Conservation (phyloP, 352 stramenopile genomes). For the Lagenidium giganteum region DNA sequence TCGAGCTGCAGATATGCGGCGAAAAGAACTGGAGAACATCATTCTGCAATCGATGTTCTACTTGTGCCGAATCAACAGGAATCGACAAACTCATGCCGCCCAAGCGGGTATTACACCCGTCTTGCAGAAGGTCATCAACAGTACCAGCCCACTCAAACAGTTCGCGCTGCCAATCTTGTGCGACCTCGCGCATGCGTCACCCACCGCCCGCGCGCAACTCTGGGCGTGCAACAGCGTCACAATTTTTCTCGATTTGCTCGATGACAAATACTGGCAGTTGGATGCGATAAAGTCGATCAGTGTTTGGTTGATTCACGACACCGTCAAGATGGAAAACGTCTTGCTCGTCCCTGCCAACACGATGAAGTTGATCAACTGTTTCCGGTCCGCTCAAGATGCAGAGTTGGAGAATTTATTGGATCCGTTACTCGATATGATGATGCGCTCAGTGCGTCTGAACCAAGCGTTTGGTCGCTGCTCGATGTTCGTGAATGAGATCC, state of each 20-base stretch:
- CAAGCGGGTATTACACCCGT: slow-evolving; percentile 88
- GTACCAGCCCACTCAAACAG: slow-evolving; percentile 86
- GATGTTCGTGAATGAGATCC: slow-evolving; percentile 84
- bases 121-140: slow-evolving; percentile 82
- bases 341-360: slow-evolving; percentile 59
- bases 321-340: slow-evolving; percentile 79
- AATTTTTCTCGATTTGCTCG: slow-evolving; percentile 85
- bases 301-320: slow-evolving; percentile 81
- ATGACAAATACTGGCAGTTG: slow-evolving; percentile 88
- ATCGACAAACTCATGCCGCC: slow-evolving; percentile 85
- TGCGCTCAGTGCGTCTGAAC: slow-evolving; percentile 68
- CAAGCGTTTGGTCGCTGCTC: slow-evolving; percentile 80
- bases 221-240: slow-evolving; percentile 77
- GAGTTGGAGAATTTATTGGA: slow-evolving; percentile 81
- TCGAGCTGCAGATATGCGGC: slow-evolving; percentile 22
- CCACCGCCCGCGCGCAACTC: slow-evolving; percentile 75
- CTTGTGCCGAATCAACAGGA: slow-evolving; percentile 89
- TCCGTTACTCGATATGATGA: slow-evolving; percentile 75
- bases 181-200: slow-evolving; percentile 88
- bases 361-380: slow-evolving; percentile 66
- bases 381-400: slow-evolving; percentile 57
- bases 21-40: slow-evolving; percentile 88
- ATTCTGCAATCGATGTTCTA: slow-evolving; percentile 92
- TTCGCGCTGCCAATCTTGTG: slow-evolving; percentile 90
- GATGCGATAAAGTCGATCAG: slow-evolving; percentile 87